A percentile compares a stretch with the other conserved stretches of the same genome.
These are phyloP conservation scores for Trametes villosa DNA, from an alignment of 768 basidiomycete species.

Conservation along the genomic window DNA sequence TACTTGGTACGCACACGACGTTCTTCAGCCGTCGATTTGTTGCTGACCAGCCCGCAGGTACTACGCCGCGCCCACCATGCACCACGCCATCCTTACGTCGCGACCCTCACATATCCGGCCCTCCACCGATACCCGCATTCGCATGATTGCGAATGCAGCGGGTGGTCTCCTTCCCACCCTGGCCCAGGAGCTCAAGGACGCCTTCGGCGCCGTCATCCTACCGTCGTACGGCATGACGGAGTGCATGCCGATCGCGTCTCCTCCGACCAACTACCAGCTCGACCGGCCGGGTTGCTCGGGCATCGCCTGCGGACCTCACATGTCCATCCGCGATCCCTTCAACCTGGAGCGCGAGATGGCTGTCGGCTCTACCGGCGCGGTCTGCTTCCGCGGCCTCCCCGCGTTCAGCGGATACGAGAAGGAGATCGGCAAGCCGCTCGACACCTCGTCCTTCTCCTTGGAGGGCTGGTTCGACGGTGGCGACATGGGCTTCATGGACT, in stretches of 20 bases:
- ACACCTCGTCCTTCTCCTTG: constrained; percentile 50
- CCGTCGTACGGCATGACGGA: constrained; percentile 67
- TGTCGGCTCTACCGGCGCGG: constrained; percentile 50
- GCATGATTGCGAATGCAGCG: constrained; percentile 55
- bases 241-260: constrained; percentile 56
- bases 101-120: constrained; percentile 39
- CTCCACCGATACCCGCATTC: constrained; percentile 42
- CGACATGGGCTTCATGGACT: constrained; percentile 52
- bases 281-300: constrained; percentile 54
- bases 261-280: constrained; percentile 46
- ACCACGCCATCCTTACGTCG: constrained; percentile 51
- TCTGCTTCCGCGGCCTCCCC: constrained; percentile 59
- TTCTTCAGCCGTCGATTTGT: not conserved
- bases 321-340: constrained; percentile 46
- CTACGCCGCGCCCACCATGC: constrained; percentile 54
- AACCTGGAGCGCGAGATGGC: constrained; percentile 43
- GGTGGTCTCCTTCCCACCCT: constrained; percentile 58
- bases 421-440: constrained; percentile 47
- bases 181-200: constrained; percentile 50
- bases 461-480: constrained; percentile 60
- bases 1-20: constrained; percentile 56
- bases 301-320: constrained; percentile 50
- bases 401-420: constrained; percentile 56
- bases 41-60: constrained; percentile 40
- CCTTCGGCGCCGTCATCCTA: constrained; percentile 57